Evolutionary conservation across 305 asterid species (phyloP).

Genomic region (Rubia balearica): DNA sequence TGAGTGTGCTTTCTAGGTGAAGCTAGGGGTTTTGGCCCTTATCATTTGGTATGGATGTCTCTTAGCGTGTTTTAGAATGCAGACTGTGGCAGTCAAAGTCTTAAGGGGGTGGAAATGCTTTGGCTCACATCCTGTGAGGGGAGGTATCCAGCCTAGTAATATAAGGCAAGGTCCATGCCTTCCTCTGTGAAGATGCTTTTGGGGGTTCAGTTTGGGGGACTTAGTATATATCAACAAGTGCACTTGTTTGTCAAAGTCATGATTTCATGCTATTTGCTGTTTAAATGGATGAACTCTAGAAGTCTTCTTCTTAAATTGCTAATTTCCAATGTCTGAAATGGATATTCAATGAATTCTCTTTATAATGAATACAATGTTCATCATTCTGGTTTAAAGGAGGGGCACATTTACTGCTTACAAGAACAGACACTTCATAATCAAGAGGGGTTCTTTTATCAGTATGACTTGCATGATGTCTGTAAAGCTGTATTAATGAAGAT

Average conservation of each 20-base stretch:
- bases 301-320: not conserved
- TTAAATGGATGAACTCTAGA: not conserved
- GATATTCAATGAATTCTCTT: not conserved
- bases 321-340: not conserved
- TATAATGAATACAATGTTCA: not conserved
- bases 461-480: not conserved
- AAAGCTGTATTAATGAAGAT: not conserved
- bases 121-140: no score
- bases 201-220: not conserved
- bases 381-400: not conserved
- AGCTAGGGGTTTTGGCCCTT: no score
- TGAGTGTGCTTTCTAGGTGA: no score
- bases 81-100: no score
- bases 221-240: not conserved
- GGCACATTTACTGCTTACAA: not conserved
- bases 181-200: not conserved
- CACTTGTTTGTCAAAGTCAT: not conserved
- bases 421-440: not conserved
- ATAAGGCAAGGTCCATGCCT: not conserved
- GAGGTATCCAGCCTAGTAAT: no score
- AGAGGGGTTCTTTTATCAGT: not conserved
- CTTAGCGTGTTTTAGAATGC: no score
- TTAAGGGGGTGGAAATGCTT: no score
- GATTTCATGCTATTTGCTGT: not conserved
- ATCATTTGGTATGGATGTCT: no score